Base-by-base conservation (phyloP, 2,329 filamentous ascomycete species). In the Neospermospora avenae region DNA sequence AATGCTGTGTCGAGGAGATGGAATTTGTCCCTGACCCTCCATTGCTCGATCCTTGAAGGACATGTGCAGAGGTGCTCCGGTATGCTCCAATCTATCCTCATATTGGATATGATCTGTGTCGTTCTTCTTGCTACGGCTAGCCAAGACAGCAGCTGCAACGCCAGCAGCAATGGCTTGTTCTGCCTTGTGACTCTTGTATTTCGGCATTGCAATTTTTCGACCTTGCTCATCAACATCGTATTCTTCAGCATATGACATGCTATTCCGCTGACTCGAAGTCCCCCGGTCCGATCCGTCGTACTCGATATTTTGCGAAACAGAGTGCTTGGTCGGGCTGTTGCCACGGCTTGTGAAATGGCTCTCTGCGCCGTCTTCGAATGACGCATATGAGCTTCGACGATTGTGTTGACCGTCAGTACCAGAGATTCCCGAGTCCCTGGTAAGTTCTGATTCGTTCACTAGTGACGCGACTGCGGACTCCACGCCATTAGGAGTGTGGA, bases 391-490 rank as follows among this genome's bases (percentile, higher is more conserved):
- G 46, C 48, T 68, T 65, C 69, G 66, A 13, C 71, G 68, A 52
- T 70, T 66, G 37, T 63, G 65, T 16, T 69, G 66, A 3, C 59
- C 62, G 25, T 82, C 79, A 63, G 81, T 78, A 18, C 67, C 71
- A 28, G 76, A 78, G 24, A 77, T 76, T 34, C 78, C 79, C 13
- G 84, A 87, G 10, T 79, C 80, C 14, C 76, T 77, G 3, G 85
- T 93, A 56, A 96, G 72, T 13, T 88, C 83, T 0, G 91, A 93
- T 18, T 92, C 91, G 68, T 95, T 88, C 1, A 87, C 78, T 6
- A 98, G 78, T 16, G 93, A 97, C 7, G 93, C 93, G 11, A 98
- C 93, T 10, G 89, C 90, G 14, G 93, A 97, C 74, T 97, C 93
- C 0, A 96, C 86, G 2, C 84, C 91, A 35, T 86, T 71, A 1